Evolutionary conservation across 345 rosid species (phyloP).

Genomic region (Lepidium sativum): DNA sequence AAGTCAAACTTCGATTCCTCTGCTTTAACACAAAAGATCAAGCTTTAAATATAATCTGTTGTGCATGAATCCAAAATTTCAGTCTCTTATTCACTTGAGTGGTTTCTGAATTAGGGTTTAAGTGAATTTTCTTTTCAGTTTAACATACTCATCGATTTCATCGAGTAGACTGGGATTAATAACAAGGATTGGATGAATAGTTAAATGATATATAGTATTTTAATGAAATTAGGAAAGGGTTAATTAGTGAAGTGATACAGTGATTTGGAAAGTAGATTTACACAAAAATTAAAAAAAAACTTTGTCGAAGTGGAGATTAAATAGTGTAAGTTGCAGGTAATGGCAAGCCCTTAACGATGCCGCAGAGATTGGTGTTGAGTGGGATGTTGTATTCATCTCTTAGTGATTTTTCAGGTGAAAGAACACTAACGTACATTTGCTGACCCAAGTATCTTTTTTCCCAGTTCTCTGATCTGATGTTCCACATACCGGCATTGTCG

Average conservation of each 20-base stretch:
- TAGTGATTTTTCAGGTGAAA: constrained; percentile 58
- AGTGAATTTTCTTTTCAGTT: not conserved
- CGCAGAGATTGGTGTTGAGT: constrained; percentile 49
- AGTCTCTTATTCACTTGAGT: not conserved
- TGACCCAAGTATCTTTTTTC: constrained; percentile 73
- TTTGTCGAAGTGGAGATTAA: constrained; percentile 28
- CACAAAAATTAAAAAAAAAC: constrained; percentile 18
- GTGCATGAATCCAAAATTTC: not conserved
- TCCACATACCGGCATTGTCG: constrained; percentile 97
- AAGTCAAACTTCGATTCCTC: not conserved
- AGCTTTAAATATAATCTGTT: not conserved
- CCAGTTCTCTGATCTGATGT: constrained; percentile 59
- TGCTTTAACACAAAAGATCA: not conserved
- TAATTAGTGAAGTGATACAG: constrained; percentile 20
- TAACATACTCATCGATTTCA: not conserved
- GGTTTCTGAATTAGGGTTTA: not conserved
- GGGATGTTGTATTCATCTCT: constrained; percentile 83
- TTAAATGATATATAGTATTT: constrained; percentile 1
- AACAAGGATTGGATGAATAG: not conserved
- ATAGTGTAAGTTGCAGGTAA: constrained; percentile 56
- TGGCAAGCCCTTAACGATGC: constrained; percentile 47
- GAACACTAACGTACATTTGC: constrained; percentile 56
- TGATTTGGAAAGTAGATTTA: constrained; percentile 17
- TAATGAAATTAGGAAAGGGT: constrained; percentile 26
- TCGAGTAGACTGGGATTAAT: not conserved